Conservation (phyloP, 192 early-diverging fungal species). For the Spinellus fusiger region DNA sequence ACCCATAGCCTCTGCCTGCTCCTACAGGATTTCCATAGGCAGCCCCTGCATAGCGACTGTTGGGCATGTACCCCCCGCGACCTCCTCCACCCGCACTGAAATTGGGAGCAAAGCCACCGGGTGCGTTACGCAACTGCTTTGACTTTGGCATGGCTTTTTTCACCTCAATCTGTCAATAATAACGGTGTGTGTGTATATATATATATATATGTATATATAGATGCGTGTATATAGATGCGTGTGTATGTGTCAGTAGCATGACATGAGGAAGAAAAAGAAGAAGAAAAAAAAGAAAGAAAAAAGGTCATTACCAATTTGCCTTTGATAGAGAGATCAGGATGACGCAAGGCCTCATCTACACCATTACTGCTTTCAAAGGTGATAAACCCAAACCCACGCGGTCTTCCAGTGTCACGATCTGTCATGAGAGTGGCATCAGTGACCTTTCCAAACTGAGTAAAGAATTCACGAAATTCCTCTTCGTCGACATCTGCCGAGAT, state of each 20-base stretch:
- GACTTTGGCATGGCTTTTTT: conserved; percentile 65
- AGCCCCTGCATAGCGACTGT: conserved; percentile 29
- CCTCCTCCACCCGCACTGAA: conserved; percentile 19
- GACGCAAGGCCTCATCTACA: conserved; percentile 71
- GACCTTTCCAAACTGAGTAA: conserved; percentile 78
- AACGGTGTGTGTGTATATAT: background rate
- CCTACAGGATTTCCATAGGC: conserved; percentile 17
- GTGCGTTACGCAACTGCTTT: conserved; percentile 17
- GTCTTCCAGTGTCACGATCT: conserved; percentile 78
- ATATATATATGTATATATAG: background rate
- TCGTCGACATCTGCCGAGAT: conserved; percentile 82
- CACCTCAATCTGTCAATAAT: conserved; percentile 54
- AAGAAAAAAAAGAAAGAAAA: background rate
- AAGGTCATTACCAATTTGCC: conserved; percentile 55
- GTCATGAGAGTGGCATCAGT: conserved; percentile 82
- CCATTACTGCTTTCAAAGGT: conserved; percentile 74
- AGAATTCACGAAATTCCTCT: conserved; percentile 79
- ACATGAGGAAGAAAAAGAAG: background rate
- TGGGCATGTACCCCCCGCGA: conserved; percentile 26
- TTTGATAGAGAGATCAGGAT: conserved; percentile 62
- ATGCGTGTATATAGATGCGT: background rate
- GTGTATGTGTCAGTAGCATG: background rate
- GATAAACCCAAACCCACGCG: conserved; percentile 93
- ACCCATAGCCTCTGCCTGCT: conserved; percentile 15
- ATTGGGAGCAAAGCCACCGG: conserved; percentile 12